Conservation (phyloP, 2,329 filamentous ascomycete genomes). For the Aspergillus latus region DNA sequence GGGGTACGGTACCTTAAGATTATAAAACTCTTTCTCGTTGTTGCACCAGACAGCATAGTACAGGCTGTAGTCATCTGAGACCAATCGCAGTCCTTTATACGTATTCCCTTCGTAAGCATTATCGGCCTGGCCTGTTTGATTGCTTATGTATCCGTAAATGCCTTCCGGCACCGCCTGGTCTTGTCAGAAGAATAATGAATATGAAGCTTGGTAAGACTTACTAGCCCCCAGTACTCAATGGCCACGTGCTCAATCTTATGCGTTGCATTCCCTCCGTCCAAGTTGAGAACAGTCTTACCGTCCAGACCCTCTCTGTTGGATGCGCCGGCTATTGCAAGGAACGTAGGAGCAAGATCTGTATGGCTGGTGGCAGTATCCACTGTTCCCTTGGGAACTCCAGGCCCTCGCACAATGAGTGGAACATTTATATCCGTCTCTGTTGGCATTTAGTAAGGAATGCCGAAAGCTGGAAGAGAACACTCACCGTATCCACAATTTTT, state of each 20-base stretch:
- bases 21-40: constrained; percentile 37
- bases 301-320: constrained; percentile 53
- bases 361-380: constrained; percentile 6
- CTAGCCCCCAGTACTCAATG: constrained; percentile 56
- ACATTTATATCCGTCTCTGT: constrained; percentile 18
- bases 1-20: constrained; percentile 55
- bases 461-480: constrained; percentile 35
- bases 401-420: constrained; percentile 13
- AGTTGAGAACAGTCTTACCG: constrained; percentile 51
- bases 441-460: not conserved
- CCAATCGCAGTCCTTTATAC: constrained; percentile 25
- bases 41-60: constrained; percentile 40
- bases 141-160: constrained; percentile 28
- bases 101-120: constrained; percentile 18
- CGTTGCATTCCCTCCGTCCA: constrained; percentile 21
- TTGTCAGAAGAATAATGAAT: constrained; percentile 35
- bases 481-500: constrained; percentile 55
- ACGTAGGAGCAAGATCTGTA: constrained; percentile 58
- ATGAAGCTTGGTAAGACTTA: constrained; percentile 10
- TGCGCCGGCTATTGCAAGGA: constrained; percentile 45
- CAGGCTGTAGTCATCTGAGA: constrained; percentile 30
- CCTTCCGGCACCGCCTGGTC: constrained; percentile 29
- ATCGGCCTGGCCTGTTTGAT: constrained; percentile 17
- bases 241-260: constrained; percentile 52
- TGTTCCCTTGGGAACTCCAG: constrained; percentile 1